Percentiles rank a stretch among this genome's conserved stretches.
Conservation (phyloP, 441 rosid genomes). For the Corymbia calophylla region DNA sequence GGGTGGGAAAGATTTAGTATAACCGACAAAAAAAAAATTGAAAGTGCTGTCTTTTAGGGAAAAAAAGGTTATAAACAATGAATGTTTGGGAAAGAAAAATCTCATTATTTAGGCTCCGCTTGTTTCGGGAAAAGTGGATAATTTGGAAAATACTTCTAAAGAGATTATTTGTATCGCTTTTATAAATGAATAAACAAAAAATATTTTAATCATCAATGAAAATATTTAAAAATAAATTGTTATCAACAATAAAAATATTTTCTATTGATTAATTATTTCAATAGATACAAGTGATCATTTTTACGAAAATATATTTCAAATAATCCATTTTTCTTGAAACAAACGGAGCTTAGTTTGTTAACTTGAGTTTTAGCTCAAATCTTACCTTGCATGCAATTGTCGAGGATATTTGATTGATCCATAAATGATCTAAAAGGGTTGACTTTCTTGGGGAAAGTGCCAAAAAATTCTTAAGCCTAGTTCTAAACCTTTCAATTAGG, state of each 20-base stretch:
- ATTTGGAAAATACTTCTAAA: too few relatives aligned
- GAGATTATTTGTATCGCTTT: background rate
- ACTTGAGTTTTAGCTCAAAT: background rate
- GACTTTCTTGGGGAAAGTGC: too few relatives aligned
- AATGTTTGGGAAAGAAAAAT: background rate
- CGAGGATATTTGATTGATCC: background rate
- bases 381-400: background rate
- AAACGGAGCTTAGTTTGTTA: background rate
- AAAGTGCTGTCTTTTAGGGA: background rate
- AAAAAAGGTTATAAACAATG: background rate
- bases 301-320: too few relatives aligned
- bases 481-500: too few relatives aligned
- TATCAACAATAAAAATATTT: background rate
- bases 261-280: too few relatives aligned
- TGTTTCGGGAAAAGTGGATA: background rate
- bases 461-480: too few relatives aligned
- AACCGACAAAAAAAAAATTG: too few relatives aligned
- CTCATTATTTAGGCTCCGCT: background rate
- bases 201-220: background rate
- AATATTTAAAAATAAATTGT: too few relatives aligned
- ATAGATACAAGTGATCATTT: too few relatives aligned
- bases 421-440: background rate
- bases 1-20: too few relatives aligned
- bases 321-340: too few relatives aligned
- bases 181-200: background rate